These are phyloP conservation scores for Aegle marmelos DNA, from an alignment of 345 rosid species.

Conservation along the genomic window DNA sequence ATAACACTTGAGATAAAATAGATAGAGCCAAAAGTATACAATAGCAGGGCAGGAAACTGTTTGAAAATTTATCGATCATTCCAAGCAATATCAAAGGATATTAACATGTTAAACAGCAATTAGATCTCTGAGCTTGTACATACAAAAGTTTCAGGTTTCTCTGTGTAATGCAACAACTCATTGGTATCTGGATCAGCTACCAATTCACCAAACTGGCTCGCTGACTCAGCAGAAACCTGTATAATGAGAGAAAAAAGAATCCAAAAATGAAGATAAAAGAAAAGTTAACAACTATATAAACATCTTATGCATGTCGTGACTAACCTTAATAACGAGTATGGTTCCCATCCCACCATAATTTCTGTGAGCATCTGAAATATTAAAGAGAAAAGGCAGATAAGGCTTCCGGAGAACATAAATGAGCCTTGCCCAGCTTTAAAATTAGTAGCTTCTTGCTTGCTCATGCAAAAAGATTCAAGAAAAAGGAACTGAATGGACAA, in stretches of 20 bases:
- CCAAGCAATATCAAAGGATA: not conserved
- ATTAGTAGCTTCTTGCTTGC: not conserved
- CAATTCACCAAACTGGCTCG: conserved; percentile 90
- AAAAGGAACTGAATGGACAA: not conserved
- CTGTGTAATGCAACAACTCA: conserved; percentile 90
- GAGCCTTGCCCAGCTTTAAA: not conserved
- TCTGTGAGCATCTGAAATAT: conserved; percentile 71
- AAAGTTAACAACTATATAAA: not conserved
- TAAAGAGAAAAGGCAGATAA: conserved; percentile 13
- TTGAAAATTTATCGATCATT: conserved; percentile 1
- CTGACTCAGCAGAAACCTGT: conserved; percentile 91
- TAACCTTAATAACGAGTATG: conserved; percentile 80
- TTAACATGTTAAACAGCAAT: not conserved
- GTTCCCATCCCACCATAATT: conserved; percentile 85
- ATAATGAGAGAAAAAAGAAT: not conserved
- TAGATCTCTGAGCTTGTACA: conserved; percentile 28
- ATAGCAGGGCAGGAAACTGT: not conserved
- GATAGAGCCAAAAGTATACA: not conserved
- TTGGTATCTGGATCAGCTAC: conserved; percentile 88
- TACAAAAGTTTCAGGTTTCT: conserved; percentile 97
- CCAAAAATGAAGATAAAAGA: not conserved
- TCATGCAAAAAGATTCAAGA: not conserved
- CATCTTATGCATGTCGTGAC: conserved; percentile 16
- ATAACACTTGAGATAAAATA: not conserved
- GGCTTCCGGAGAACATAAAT: conserved; percentile 7